These are phyloP conservation scores for Pichia sorboxylosa DNA, from an alignment of 1,139 yeast species.

Conservation along the genomic window DNA sequence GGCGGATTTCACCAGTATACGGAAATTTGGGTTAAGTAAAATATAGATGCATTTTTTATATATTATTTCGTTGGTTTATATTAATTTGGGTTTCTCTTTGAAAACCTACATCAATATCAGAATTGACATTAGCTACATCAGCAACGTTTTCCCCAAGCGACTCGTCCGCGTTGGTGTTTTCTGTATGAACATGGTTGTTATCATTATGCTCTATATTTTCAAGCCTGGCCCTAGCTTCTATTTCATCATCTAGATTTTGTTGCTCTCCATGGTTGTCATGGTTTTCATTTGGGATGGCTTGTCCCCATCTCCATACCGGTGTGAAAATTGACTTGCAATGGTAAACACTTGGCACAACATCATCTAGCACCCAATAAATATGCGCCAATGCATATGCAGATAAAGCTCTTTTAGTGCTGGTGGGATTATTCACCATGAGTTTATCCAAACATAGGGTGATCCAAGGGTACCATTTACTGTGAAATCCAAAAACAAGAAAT, in stretches of 20 bases:
- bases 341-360: slow-evolving; percentile 30
- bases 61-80: slow-evolving; percentile 1
- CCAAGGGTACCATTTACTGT: slow-evolving; percentile 28
- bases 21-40: slow-evolving; percentile 6
- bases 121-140: too few species aligned
- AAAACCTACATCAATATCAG: too few species aligned
- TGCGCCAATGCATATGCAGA: slow-evolving; percentile 35
- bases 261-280: background rate
- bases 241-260: background rate
- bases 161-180: background rate
- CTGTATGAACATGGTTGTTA: background rate
- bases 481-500: slow-evolving; percentile 3
- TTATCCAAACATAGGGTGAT: slow-evolving; percentile 15
- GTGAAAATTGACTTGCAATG: slow-evolving; percentile 19
- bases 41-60: background rate
- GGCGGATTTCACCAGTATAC: slow-evolving; percentile 11
- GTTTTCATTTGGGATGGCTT: background rate
- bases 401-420: slow-evolving; percentile 16
- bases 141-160: background rate
- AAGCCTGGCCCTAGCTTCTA: background rate
- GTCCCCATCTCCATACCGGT: slow-evolving; percentile 23
- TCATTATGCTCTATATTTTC: background rate
- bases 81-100: slow-evolving; percentile 5
- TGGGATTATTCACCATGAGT: background rate
- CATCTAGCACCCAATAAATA: slow-evolving; percentile 29